Conservation (phyloP, 305 asterid species). For the Galium porrigens region DNA sequence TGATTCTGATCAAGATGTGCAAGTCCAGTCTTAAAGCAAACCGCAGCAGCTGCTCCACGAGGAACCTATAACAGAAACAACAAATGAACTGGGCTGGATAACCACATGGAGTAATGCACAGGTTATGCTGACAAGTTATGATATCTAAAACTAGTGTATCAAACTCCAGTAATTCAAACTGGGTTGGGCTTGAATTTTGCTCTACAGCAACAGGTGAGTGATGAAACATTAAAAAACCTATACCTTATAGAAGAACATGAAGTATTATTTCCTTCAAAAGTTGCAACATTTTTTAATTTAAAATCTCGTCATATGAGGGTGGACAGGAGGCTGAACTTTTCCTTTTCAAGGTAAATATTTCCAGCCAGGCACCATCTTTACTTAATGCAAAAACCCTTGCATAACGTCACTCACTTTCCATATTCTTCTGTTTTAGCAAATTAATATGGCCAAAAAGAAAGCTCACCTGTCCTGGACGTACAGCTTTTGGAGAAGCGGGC, state of each 20-base stretch:
- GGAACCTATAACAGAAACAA: slow-evolving; percentile 55
- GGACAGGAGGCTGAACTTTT: neutral
- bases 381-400: neutral
- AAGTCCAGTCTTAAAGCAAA: slow-evolving; percentile 92
- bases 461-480: slow-evolving; percentile 91
- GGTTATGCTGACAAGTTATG: neutral
- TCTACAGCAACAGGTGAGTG: neutral
- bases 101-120: neutral
- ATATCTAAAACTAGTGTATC: neutral
- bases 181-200: no score
- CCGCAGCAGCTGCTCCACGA: slow-evolving; percentile 90
- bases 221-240: neutral
- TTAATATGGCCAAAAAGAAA: neutral
- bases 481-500: slow-evolving; percentile 75
- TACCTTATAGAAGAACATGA: neutral
- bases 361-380: slow-evolving; percentile 2
- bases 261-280: neutral
- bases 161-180: neutral
- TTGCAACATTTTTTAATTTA: neutral
- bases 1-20: slow-evolving; percentile 98
- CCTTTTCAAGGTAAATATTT: neutral
- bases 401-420: neutral
- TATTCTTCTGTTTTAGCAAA: neutral
- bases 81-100: neutral
- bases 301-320: neutral